Base-by-base conservation (phyloP, 352 stramenopile genomes). In the Phytopythium cucurbitacearum region DNA sequence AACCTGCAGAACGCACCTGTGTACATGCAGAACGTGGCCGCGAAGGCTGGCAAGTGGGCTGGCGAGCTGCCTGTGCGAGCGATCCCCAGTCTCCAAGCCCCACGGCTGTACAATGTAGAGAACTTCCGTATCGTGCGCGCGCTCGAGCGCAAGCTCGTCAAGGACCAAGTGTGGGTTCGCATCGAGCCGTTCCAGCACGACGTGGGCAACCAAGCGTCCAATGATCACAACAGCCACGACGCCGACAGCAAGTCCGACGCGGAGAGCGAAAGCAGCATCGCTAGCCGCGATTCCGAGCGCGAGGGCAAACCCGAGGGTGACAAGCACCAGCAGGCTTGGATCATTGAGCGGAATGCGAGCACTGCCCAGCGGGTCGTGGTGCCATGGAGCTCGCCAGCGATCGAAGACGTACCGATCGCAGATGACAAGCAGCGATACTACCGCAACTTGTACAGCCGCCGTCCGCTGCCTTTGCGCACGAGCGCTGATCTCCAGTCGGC, bases 271-370 rank as follows among this genome's bases (percentile, higher is more conserved):
- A 37, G 33, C 44, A 48, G 33, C 4, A 36, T 28, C 4, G 16
- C 47, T 4, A 53, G 47, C 37, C 47, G 36, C 15, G 43, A 37
- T 12, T 53, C 47, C 3, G 48, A 53, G 48, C 7, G 36, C 16
- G 44, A 53, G 37, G 48, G 36, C 6, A 53, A 44, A 7, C 34
- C 47, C 8, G 35, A 6, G 35, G 34, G 51, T 4, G 47, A 34
- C 35, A 28, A 53, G n/a, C 13, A 38, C 7, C 48, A 64, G 38
- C 46, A 62, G 16, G 78, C 75, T 8, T 91, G 81, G 81, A 67
- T 91, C 15, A 80, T 91, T 36, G 81, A 91, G 50, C 78, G 78
- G 32, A 87, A 91, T 60, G 78, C 73, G 5, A 85, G 89, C 39
- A 84, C 78, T 34, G 74, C 67, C 34, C 74, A 88, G 47, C 69